phyloP scores from a whole-genome alignment of 106 monocot species.

The Gastrodia elata region DNA sequence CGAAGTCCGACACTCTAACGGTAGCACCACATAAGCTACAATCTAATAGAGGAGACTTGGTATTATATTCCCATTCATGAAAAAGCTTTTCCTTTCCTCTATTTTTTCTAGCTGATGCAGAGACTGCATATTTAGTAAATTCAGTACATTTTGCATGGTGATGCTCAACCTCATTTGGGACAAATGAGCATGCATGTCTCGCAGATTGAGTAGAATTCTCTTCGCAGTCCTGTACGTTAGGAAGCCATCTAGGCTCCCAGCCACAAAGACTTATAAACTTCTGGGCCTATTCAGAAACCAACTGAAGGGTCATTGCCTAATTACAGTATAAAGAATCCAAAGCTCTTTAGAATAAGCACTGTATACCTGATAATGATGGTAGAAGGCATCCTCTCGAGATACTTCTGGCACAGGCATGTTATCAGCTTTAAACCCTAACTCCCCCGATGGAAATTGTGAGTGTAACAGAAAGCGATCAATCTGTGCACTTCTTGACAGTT shows the following conservation, averaged over 20 bases:
- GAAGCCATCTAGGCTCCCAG: slow-evolving; percentile 99
- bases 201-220: slow-evolving; percentile 91
- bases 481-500: slow-evolving; percentile 51
- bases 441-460: slow-evolving; percentile 41
- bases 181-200: slow-evolving; percentile 53
- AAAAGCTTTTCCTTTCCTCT: slow-evolving; percentile 40
- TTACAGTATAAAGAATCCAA: not conserved
- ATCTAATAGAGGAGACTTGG: slow-evolving; percentile 78
- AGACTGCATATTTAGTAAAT: slow-evolving; percentile 31
- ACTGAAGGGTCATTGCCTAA: not conserved
- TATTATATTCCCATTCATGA: slow-evolving; percentile 38
- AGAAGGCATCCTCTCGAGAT: slow-evolving; percentile 38
- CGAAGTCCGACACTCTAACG: slow-evolving; percentile 75
- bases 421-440: slow-evolving; percentile 46
- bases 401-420: slow-evolving; percentile 29
- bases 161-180: slow-evolving; percentile 28
- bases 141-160: slow-evolving; percentile 24
- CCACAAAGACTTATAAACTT: slow-evolving; percentile 95
- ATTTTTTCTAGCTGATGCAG: slow-evolving; percentile 37
- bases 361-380: slow-evolving; percentile 50
- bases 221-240: slow-evolving; percentile 88
- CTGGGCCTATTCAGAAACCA: slow-evolving; percentile 47
- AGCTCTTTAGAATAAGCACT: not conserved
- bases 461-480: slow-evolving; percentile 70
- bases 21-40: slow-evolving; percentile 92